These are phyloP conservation scores for Vigna hirtella DNA, from an alignment of 306 rosid genomes.

Conservation along the genomic window DNA sequence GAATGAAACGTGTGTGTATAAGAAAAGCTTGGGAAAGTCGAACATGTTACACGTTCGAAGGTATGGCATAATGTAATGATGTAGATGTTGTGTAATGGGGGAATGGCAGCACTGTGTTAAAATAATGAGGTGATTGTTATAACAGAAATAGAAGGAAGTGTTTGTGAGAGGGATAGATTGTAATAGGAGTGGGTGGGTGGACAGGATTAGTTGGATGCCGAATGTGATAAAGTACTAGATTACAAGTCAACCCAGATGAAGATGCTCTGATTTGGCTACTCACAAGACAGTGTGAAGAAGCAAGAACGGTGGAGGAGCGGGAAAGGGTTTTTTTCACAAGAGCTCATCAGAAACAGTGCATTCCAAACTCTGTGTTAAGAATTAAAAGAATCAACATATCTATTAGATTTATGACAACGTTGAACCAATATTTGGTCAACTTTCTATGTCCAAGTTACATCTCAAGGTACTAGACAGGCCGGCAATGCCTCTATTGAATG, in stretches of 20 bases:
- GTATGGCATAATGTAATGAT: too few relatives aligned
- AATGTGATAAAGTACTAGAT: conserved; percentile 23
- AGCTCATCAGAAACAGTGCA: conserved; percentile 43
- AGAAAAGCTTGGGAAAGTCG: not conserved
- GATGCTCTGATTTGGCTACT: conserved; percentile 37
- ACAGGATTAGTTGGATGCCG: conserved; percentile 42
- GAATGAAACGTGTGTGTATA: not conserved
- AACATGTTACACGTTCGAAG: not conserved
- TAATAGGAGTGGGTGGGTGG: conserved; percentile 40
- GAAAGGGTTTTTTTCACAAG: conserved; percentile 39
- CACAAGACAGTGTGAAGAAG: conserved; percentile 28
- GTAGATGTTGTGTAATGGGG: conserved; percentile 4
- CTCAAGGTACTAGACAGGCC: not conserved
- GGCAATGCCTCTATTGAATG: conserved; percentile 10
- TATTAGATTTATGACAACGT: conserved; percentile 9
- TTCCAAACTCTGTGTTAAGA: conserved; percentile 42
- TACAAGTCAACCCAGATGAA: conserved; percentile 47
- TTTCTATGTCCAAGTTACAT: not conserved
- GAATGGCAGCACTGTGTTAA: conserved; percentile 1
- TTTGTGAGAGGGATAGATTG: conserved; percentile 1
- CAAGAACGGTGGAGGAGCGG: conserved; percentile 33
- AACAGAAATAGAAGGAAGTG: conserved; percentile 21
- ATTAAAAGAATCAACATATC: conserved; percentile 31
- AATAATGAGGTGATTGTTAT: not conserved
- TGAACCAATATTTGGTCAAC: conserved; percentile 20